Conservation (phyloP, 1,284 basidiomycete species). For the Leccinum subspadiceum region DNA sequence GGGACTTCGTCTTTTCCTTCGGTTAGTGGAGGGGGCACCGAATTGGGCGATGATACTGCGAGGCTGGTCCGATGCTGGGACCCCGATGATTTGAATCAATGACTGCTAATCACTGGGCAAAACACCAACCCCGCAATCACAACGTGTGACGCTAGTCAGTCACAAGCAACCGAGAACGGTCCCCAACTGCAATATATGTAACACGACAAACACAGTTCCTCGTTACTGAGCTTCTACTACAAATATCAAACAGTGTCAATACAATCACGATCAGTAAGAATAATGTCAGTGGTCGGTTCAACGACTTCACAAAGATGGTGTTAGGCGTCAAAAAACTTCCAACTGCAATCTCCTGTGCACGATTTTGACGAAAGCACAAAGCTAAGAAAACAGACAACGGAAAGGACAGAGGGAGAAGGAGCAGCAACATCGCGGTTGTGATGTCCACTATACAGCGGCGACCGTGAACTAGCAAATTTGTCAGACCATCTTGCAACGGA, state of each 20-base stretch:
- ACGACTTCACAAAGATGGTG: not conserved
- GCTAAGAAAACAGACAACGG: not conserved
- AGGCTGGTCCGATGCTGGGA: too few species aligned
- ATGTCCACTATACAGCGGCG: slow-evolving; percentile 28
- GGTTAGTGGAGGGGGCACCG: too few species aligned
- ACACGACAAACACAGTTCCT: not conserved
- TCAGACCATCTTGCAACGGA: slow-evolving; percentile 6
- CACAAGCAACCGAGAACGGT: not conserved
- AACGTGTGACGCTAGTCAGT: not conserved
- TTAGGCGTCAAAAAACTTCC: too few species aligned
- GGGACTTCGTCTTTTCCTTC: slow-evolving; percentile 29
- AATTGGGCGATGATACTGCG: too few species aligned
- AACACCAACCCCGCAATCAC: not conserved
- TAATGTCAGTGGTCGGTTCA: not conserved
- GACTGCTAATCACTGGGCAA: too few species aligned
- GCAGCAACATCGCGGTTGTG: slow-evolving; percentile 16
- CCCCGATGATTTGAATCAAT: too few species aligned
- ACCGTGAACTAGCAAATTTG: slow-evolving; percentile 45
- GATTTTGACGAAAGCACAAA: not conserved
- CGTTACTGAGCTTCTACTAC: not conserved
- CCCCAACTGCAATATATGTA: not conserved
- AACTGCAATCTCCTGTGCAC: too few species aligned
- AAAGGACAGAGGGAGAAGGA: slow-evolving; percentile 1
- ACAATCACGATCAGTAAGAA: not conserved
- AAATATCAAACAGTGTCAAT: not conserved